Evolutionary conservation across 495 filamentous ascomycete genomes (phyloP).

Genomic region (Rhizodiscina lignyota): DNA sequence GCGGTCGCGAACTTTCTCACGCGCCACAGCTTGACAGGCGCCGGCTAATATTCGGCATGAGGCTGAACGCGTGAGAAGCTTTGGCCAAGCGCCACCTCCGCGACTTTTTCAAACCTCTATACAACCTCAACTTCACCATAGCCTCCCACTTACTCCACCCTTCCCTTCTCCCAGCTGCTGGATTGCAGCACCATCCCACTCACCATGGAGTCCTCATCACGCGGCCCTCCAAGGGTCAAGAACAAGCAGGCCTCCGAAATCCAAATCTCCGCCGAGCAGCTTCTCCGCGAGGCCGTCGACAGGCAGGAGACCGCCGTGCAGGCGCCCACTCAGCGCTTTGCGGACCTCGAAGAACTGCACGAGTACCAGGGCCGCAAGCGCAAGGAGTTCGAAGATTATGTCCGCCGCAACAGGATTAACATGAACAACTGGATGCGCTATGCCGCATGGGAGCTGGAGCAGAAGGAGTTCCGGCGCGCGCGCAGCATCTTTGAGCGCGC

Average conservation of each 20-base stretch:
- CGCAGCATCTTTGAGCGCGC: conserved; percentile 94
- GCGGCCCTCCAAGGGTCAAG: conserved; percentile 90
- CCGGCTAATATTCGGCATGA: too few relatives aligned
- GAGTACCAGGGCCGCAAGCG: conserved; percentile 92
- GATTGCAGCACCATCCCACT: too few relatives aligned
- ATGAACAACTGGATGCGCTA: conserved; percentile 99
- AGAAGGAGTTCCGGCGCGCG: conserved; percentile 93
- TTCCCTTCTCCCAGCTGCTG: too few relatives aligned
- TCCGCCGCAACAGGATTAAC: conserved; percentile 82
- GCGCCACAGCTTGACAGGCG: neutral
- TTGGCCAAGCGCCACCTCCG: too few relatives aligned
- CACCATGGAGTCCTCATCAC: conserved; percentile 81
- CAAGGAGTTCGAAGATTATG: conserved; percentile 97
- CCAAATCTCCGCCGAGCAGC: conserved; percentile 92
- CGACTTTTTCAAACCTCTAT: too few relatives aligned
- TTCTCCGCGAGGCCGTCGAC: conserved; percentile 94
- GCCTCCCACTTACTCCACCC: too few relatives aligned
- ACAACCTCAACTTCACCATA: too few relatives aligned
- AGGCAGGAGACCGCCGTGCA: conserved; percentile 80
- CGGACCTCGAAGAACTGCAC: conserved; percentile 93
- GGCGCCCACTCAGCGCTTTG: conserved; percentile 85
- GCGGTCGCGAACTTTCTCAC: neutral
- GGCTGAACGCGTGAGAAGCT: too few relatives aligned
- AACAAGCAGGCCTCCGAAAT: conserved; percentile 64
- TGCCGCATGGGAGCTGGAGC: conserved; percentile 92